These are phyloP conservation scores for Fusarium stilboides DNA, from an alignment of 2,329 filamentous ascomycete genomes.

Conservation along the genomic window DNA sequence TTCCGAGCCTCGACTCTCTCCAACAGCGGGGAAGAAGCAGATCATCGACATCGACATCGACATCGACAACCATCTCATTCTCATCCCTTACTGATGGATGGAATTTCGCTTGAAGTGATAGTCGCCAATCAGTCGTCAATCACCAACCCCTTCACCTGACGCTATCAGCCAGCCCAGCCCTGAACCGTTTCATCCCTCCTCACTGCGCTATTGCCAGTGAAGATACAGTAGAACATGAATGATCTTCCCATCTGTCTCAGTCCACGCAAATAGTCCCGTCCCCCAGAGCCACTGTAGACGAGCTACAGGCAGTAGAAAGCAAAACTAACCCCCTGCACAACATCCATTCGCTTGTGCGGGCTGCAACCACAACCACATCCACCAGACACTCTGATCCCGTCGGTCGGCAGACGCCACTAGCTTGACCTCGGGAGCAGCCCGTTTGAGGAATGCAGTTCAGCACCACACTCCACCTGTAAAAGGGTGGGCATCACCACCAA, in stretches of 20 bases:
- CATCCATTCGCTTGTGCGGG: constrained; percentile 13
- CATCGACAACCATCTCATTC: neutral
- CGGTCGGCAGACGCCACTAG: constrained; percentile 44
- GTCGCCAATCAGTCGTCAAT: constrained; percentile 25
- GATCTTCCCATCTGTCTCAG: constrained; percentile 37
- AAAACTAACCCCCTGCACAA: constrained; percentile 38
- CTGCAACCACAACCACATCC: constrained; percentile 19
- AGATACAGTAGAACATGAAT: constrained; percentile 25
- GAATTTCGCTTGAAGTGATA: constrained; percentile 10
- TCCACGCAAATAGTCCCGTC: constrained; percentile 24
- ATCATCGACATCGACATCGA: neutral
- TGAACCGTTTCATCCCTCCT: constrained; percentile 36
- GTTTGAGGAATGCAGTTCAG: constrained; percentile 44
- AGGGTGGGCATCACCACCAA: constrained; percentile 28
- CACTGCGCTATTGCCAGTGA: constrained; percentile 9
- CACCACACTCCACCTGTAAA: constrained; percentile 13
- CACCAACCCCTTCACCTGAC: constrained; percentile 40
- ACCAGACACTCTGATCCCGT: constrained; percentile 19
- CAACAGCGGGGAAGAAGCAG: constrained; percentile 2
- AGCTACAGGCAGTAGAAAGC: too few relatives aligned
- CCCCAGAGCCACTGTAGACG: too few relatives aligned
- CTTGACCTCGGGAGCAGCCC: constrained; percentile 46
- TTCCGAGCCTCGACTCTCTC: constrained; percentile 28
- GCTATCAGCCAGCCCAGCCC: constrained; percentile 30
- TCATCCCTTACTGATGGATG: constrained; percentile 34